Base-by-base conservation (phyloP, 1,284 basidiomycete species). In the Tilletiopsis washingtonensis region DNA sequence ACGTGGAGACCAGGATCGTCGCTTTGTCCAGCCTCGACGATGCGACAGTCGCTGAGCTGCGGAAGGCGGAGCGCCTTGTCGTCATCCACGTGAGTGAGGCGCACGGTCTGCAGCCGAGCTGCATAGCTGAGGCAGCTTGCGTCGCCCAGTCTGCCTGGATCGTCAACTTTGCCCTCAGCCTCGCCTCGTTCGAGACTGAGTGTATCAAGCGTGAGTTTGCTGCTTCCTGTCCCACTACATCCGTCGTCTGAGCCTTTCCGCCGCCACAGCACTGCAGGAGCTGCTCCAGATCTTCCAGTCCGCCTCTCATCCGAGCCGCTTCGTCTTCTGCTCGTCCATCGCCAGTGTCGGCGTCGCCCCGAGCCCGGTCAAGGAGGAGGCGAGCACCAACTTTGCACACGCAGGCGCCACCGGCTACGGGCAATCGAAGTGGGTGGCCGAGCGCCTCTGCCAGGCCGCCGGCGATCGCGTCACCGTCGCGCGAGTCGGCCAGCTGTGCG, bases 401-500 rank as follows among this genome's bases (percentile, higher is more conserved):
- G 78, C 78, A 0, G 76, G 75, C 7, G 67, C 69, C 3, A 79
- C 81, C 39, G 81, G 82, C 25, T 82, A 83, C 56, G 81, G 78
- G 4, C 63, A 77, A 40, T 75, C 70, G 44, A 84, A 84, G 63
- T 83, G 81, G 81, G 79, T 82, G 0, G 78, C 78, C 0, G 82
- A 84, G 74, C 79, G 79, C 59, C 49, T 83, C 0, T 79, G 79
- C 54, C 74, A 79, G 61, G 62, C 69, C 32, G 77, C 73, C 26
- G 73, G 14, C 12, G 19, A 12, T 2, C 39, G 40, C 2, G 45
- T 43, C 6, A 23, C 43, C 3, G 39, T 62, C n/a, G 47, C 63
- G 1, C 54, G 66, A 0, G 76, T 80, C 15, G 78, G 79, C 1
- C 79, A 79, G 56, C 75, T 82, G 60, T 79, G 79, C 7, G 78